These are phyloP conservation scores for Lathyrus aphaca DNA, from an alignment of 306 rosid species.

Conservation along the genomic window DNA sequence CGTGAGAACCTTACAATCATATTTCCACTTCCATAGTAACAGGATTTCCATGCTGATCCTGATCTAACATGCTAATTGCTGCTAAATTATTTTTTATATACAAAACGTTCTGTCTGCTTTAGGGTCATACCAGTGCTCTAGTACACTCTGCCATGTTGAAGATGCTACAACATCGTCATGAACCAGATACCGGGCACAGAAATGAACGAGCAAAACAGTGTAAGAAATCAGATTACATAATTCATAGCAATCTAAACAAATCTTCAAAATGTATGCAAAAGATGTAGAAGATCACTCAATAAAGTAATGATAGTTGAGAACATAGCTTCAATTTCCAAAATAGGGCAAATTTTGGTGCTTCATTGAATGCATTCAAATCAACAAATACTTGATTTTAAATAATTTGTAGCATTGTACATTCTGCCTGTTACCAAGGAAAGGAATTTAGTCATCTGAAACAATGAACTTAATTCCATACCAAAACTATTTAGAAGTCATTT, in stretches of 20 bases:
- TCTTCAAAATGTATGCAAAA: no score
- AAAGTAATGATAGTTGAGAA: no score
- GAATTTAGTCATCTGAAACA: no score
- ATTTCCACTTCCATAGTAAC: constrained; percentile 20
- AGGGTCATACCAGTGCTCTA: constrained; percentile 57
- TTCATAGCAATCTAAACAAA: background rate
- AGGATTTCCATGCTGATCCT: constrained; percentile 77
- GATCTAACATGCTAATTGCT: constrained; percentile 85
- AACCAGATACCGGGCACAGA: background rate
- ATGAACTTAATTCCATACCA: no score
- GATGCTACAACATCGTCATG: background rate
- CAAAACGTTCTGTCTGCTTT: constrained; percentile 68
- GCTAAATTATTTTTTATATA: constrained; percentile 57
- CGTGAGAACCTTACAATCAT: background rate
- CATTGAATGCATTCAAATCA: no score
- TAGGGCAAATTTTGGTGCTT: no score
- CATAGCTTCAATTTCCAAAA: no score
- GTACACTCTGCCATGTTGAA: background rate
- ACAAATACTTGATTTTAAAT: no score
- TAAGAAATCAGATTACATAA: background rate
- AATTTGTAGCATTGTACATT: no score
- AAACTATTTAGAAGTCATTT: no score
- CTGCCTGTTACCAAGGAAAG: no score
- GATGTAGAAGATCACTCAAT: no score
- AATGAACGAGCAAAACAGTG: background rate